Conservation (phyloP, 495 filamentous ascomycete genomes). For the Parathielavia hyrcaniae region DNA sequence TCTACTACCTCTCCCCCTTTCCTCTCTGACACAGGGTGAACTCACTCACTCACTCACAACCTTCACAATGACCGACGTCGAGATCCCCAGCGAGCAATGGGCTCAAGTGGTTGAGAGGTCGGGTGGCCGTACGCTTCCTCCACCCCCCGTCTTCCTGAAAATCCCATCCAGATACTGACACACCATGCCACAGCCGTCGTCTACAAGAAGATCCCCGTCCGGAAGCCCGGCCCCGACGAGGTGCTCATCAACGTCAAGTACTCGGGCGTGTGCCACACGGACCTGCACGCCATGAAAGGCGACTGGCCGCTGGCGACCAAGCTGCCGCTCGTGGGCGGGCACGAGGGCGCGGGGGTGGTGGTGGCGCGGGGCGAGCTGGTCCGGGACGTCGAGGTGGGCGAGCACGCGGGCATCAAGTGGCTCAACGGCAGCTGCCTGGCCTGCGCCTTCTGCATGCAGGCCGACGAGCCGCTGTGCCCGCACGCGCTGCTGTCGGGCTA, state of each 20-base stretch:
- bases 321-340: conserved; percentile 83
- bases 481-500: conserved; percentile 73
- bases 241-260: conserved; percentile 88
- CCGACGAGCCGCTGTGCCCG: conserved; percentile 66
- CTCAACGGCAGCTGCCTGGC: conserved; percentile 73
- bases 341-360: conserved; percentile 84
- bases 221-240: conserved; percentile 74
- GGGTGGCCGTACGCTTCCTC: conserved; percentile 54
- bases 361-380: conserved; percentile 72
- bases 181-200: conserved; percentile 43
- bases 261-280: conserved; percentile 90
- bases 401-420: conserved; percentile 86
- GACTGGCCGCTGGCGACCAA: conserved; percentile 81
- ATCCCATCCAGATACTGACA: conserved; percentile 21
- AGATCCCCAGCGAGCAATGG: conserved; percentile 72
- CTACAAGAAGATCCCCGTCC: conserved; percentile 79
- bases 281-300: conserved; percentile 76
- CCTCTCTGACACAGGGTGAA: neutral
- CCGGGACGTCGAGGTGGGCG: conserved; percentile 66
- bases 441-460: conserved; percentile 72
- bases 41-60: conserved; percentile 1
- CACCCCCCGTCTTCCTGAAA: neutral
- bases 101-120: conserved; percentile 77
- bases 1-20: neutral
- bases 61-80: conserved; percentile 27